Percentiles rank a stretch among this genome's conserved stretches.
phyloP scores from a whole-genome alignment of 164 flowering plant genomes.

The Pachysandra terminalis region DNA sequence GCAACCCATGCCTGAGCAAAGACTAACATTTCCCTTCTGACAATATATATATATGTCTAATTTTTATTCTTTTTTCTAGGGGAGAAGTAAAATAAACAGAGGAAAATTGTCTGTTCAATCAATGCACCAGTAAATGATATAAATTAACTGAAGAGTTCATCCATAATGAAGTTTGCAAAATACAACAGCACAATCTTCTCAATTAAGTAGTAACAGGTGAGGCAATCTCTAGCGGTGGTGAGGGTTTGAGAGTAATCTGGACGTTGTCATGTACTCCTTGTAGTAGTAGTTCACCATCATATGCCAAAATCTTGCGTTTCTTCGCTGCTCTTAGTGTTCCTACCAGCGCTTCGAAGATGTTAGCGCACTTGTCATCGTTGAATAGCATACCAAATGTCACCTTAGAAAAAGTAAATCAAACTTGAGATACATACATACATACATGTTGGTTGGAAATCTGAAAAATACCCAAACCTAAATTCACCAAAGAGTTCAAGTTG shows the following conservation, averaged over 20 bases:
- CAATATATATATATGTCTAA: too few relatives aligned
- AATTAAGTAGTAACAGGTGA: conserved; percentile 6
- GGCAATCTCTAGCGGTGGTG: conserved; percentile 27
- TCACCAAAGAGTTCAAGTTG: background rate
- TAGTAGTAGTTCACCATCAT: conserved; percentile 80
- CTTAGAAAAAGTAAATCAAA: conserved; percentile 30
- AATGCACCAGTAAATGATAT: too few relatives aligned
- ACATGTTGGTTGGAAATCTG: too few relatives aligned
- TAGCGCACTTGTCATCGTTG: conserved; percentile 84
- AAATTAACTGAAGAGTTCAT: too few relatives aligned
- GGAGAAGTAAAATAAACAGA: too few relatives aligned
- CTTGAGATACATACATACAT: background rate
- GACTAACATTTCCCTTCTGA: too few relatives aligned
- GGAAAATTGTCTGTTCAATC: too few relatives aligned
- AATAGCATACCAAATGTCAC: conserved; percentile 91
- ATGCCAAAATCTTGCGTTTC: conserved; percentile 67
- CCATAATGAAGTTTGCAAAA: too few relatives aligned
- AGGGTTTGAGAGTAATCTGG: conserved; percentile 64
- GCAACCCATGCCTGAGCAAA: too few relatives aligned
- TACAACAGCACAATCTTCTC: background rate
- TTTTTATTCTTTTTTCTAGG: too few relatives aligned
- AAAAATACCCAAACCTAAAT: background rate
- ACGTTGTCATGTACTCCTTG: conserved; percentile 98
- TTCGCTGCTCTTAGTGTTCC: conserved; percentile 97
- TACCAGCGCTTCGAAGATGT: conserved; percentile 95